These are phyloP conservation scores for Carex scoparia DNA, from an alignment of 176 grass and related monocot genomes.

Conservation along the genomic window DNA sequence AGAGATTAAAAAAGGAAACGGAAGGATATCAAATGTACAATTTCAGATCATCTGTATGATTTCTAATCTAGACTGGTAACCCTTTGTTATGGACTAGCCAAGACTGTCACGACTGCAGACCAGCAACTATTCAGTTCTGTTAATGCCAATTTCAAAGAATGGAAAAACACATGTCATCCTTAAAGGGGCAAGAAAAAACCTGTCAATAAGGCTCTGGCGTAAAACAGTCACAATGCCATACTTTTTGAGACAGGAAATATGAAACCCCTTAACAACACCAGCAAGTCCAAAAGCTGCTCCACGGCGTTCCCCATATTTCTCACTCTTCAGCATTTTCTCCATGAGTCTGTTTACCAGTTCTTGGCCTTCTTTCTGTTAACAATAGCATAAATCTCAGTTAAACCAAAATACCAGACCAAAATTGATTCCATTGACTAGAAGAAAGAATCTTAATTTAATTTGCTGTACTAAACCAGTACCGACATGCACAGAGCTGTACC, in stretches of 20 bases:
- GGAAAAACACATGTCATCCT: slow-evolving; percentile 4
- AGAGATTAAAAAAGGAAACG: neutral
- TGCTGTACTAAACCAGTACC: neutral
- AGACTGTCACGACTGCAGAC: neutral
- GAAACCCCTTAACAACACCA: slow-evolving; percentile 93
- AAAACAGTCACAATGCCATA: slow-evolving; percentile 66
- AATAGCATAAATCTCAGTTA: slow-evolving; percentile 20
- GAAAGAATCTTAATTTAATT: neutral
- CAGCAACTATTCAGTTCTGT: neutral
- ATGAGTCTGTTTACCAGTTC: slow-evolving; percentile 68
- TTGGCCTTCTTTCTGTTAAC: slow-evolving; percentile 72
- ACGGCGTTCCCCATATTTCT: slow-evolving; percentile 88
- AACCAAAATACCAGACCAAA: neutral
- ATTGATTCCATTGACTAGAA: neutral
- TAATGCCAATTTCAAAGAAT: neutral
- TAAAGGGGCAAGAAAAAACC: slow-evolving; percentile 40
- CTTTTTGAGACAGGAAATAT: slow-evolving; percentile 87
- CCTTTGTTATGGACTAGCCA: neutral
- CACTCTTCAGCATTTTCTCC: slow-evolving; percentile 85
- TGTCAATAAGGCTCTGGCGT: slow-evolving; percentile 68
- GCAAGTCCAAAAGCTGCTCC: slow-evolving; percentile 98
- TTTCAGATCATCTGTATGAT: neutral
- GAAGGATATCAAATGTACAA: neutral
- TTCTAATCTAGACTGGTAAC: neutral
- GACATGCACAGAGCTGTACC: neutral